Conservation (phyloP, 2,329 filamentous ascomycete genomes). For the Parafenestella ontariensis region DNA sequence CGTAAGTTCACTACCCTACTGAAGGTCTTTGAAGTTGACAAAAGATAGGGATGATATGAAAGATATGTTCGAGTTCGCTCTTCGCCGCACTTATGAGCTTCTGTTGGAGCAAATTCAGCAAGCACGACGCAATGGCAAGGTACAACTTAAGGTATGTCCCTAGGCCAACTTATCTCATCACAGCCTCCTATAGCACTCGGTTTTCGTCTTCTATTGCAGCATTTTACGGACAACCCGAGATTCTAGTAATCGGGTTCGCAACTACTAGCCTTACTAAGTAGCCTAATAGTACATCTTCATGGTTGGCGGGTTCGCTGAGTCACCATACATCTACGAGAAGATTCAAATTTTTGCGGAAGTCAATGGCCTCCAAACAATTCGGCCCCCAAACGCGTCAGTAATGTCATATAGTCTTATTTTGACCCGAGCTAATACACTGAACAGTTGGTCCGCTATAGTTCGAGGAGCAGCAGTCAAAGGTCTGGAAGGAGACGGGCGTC, state of each 20-base stretch:
- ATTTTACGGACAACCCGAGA: too few relatives aligned
- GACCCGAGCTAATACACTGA: background rate
- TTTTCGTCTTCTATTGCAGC: too few relatives aligned
- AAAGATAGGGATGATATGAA: slow-evolving; percentile 20
- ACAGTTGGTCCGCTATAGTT: slow-evolving; percentile 37
- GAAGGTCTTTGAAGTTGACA: background rate
- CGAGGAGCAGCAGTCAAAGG: slow-evolving; percentile 35
- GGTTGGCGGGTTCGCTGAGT: slow-evolving; percentile 39
- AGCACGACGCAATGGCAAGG: background rate
- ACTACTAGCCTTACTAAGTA: too few relatives aligned
- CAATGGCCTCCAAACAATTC: slow-evolving; percentile 11
- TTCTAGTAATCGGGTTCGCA: too few relatives aligned
- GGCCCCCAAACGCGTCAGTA: slow-evolving; percentile 27
- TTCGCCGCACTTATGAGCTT: slow-evolving; percentile 17
- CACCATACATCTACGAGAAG: slow-evolving; percentile 26
- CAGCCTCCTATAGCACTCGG: too few relatives aligned
- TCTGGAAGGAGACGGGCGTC: slow-evolving; percentile 15
- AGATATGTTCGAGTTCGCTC: slow-evolving; percentile 16
- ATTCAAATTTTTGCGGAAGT: slow-evolving; percentile 9
- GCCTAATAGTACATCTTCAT: slow-evolving; percentile 26
- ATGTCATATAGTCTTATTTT: background rate
- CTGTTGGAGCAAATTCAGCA: slow-evolving; percentile 13
- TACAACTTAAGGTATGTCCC: slow-evolving; percentile 29
- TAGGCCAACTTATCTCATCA: too few relatives aligned
- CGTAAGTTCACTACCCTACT: slow-evolving; percentile 24